phyloP scores from a whole-genome alignment of 1,139 yeast genomes.

The Meyerozyma elateridarum region DNA sequence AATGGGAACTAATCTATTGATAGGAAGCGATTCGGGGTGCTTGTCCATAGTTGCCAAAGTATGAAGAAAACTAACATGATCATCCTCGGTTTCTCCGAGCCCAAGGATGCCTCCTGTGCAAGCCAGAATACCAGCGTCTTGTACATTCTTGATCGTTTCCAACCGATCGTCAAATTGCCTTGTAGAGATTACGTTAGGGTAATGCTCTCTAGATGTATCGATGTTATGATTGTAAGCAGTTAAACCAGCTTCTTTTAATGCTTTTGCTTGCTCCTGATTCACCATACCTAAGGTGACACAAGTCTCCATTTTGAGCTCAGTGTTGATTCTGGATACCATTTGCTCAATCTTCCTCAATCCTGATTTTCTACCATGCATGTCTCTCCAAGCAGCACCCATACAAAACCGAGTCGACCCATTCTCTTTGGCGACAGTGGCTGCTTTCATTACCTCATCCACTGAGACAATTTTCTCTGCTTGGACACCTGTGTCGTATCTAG shows the following conservation, averaged over 20 bases:
- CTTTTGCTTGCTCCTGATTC: conserved; percentile 53
- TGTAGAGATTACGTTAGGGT: conserved; percentile 66
- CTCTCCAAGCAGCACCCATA: conserved; percentile 89
- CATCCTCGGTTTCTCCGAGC: conserved; percentile 68
- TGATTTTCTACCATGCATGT: conserved; percentile 72
- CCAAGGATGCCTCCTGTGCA: conserved; percentile 83
- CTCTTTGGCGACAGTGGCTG: conserved; percentile 59
- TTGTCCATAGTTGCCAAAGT: conserved; percentile 62
- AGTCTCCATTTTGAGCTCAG: conserved; percentile 64
- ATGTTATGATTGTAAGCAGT: conserved; percentile 82
- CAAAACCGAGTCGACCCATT: conserved; percentile 79
- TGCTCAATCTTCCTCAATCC: conserved; percentile 58
- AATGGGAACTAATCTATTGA: conserved; percentile 71
- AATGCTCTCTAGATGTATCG: conserved; percentile 75
- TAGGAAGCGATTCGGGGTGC: conserved; percentile 82
- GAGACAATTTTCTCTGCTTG: conserved; percentile 62
- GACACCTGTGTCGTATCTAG: conserved; percentile 63
- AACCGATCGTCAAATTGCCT: conserved; percentile 68
- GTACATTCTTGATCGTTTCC: conserved; percentile 59
- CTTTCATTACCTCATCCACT: conserved; percentile 57
- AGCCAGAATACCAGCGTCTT: conserved; percentile 61
- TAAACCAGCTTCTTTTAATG: conserved; percentile 61
- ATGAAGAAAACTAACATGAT: conserved; percentile 63
- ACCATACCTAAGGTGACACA: conserved; percentile 83
- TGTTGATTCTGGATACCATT: conserved; percentile 61